Evolutionary conservation across 352 stramenopile genomes (phyloP).

Genomic region (Globisporangium barbulae): DNA sequence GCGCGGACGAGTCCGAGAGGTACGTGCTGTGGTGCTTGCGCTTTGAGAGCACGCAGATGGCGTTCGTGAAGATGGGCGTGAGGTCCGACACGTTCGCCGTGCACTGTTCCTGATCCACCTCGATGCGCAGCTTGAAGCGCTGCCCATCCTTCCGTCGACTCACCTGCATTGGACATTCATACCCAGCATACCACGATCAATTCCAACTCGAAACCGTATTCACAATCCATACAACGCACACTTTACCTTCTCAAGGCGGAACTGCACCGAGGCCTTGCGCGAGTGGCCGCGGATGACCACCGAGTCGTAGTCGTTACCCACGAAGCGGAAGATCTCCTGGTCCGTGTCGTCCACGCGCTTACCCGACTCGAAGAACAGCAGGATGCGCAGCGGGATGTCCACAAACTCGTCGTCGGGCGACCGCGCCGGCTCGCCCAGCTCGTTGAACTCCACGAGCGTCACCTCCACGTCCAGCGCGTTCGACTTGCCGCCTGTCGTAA

Average conservation of each 20-base stretch:
- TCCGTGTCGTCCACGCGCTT: constrained; percentile 81
- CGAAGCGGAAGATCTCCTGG: constrained; percentile 85
- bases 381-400: constrained; percentile 74
- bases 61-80: constrained; percentile 79
- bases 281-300: constrained; percentile 63
- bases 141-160: constrained; percentile 83
- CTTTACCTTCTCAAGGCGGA: constrained; percentile 71
- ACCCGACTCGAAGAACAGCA: constrained; percentile 85
- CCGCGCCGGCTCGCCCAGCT: constrained; percentile 55
- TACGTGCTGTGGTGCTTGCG: constrained; percentile 61
- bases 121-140: constrained; percentile 81
- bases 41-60: constrained; percentile 86
- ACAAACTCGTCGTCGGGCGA: constrained; percentile 72
- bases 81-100: constrained; percentile 76
- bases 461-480: constrained; percentile 81
- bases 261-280: constrained; percentile 70
- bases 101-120: constrained; percentile 83
- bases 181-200: background rate
- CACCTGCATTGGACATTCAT: constrained; percentile 27
- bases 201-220: background rate
- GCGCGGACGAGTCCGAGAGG: constrained; percentile 40
- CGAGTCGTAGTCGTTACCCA: constrained; percentile 84
- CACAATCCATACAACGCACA: constrained; percentile 7
- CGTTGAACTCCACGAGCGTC: constrained; percentile 79
- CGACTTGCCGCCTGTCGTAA: constrained; percentile 52